These are phyloP conservation scores for Sugiyamaella qingdaonensis DNA, from an alignment of 805 yeast species.

Conservation along the genomic window DNA sequence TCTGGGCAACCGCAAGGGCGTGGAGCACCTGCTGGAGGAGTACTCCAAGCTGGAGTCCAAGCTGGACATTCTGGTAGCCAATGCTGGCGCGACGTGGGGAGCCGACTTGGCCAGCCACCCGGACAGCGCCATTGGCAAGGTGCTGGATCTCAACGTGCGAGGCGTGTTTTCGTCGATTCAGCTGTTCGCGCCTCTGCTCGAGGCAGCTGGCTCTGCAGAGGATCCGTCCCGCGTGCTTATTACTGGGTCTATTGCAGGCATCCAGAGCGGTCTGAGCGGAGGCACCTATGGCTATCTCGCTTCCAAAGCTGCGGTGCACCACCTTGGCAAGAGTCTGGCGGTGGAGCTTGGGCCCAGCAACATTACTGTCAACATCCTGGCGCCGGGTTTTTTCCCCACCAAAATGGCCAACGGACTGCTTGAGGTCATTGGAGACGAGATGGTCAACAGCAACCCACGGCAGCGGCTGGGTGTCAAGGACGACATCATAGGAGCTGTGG, in stretches of 20 bases:
- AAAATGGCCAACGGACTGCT: conserved; percentile 69
- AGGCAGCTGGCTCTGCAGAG: conserved; percentile 45
- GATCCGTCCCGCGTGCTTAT: conserved; percentile 64
- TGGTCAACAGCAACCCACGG: conserved; percentile 53
- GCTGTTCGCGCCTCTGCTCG: conserved; percentile 54
- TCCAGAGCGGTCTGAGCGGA: conserved; percentile 38
- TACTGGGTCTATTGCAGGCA: conserved; percentile 64
- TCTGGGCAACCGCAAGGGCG: conserved; percentile 47
- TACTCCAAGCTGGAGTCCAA: conserved; percentile 39
- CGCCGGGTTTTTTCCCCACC: conserved; percentile 75
- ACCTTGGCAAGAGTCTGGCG: conserved; percentile 60
- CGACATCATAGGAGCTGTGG: conserved; percentile 52
- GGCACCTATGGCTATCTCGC: conserved; percentile 70
- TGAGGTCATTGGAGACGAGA: conserved; percentile 48
- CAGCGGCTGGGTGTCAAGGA: conserved; percentile 57
- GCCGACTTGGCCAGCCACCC: conserved; percentile 59
- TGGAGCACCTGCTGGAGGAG: conserved; percentile 40
- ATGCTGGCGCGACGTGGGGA: conserved; percentile 82
- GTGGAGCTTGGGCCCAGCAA: conserved; percentile 61
- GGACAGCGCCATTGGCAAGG: conserved; percentile 56
- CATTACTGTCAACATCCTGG: conserved; percentile 64
- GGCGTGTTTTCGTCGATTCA: conserved; percentile 68
- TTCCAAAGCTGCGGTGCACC: conserved; percentile 72
- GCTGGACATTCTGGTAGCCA: conserved; percentile 64
- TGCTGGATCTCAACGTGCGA: conserved; percentile 56